Evolutionary conservation across 768 basidiomycete genomes (phyloP).

Genomic region (Lepiota venenata): DNA sequence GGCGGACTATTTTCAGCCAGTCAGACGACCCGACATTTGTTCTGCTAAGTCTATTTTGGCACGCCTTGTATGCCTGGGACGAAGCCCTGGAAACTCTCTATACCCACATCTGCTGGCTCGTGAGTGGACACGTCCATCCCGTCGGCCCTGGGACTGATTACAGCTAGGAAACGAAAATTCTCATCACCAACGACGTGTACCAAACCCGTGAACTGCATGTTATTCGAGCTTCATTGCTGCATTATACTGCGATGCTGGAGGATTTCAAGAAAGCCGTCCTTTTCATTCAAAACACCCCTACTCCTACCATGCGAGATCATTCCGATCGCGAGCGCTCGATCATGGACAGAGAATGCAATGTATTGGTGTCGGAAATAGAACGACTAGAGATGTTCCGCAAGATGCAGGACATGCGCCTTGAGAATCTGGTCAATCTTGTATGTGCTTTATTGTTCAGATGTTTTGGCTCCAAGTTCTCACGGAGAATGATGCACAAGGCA

Average conservation of each 20-base stretch:
- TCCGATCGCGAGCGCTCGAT: conserved; percentile 22
- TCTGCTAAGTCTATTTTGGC: conserved; percentile 53
- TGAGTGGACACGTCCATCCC: conserved; percentile 21
- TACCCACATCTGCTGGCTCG: conserved; percentile 44
- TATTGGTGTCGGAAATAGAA: conserved; percentile 46
- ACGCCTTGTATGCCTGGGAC: conserved; percentile 62
- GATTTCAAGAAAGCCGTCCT: conserved; percentile 46
- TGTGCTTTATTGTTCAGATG: background rate
- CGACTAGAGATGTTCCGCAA: conserved; percentile 38
- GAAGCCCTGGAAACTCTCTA: conserved; percentile 54
- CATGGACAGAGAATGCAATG: conserved; percentile 42
- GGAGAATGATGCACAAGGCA: conserved; percentile 35
- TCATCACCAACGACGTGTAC: conserved; percentile 30
- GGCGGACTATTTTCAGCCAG: conserved; percentile 37
- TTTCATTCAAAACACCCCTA: conserved; percentile 41
- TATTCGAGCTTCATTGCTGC: conserved; percentile 51
- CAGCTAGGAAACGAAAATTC: conserved; percentile 37
- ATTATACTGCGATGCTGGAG: conserved; percentile 48
- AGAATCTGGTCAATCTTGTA: conserved; percentile 48
- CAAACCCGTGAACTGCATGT: conserved; percentile 50
- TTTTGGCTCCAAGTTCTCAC: background rate
- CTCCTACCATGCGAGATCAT: conserved; percentile 45
- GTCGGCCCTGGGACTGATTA: background rate
- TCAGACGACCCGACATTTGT: conserved; percentile 55
- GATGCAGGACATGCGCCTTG: conserved; percentile 43